Evolutionary conservation across 768 basidiomycete species (phyloP), one percentile per base, ranked within the genome.

Genomic region (Pleurotus ostreatus): DNA sequence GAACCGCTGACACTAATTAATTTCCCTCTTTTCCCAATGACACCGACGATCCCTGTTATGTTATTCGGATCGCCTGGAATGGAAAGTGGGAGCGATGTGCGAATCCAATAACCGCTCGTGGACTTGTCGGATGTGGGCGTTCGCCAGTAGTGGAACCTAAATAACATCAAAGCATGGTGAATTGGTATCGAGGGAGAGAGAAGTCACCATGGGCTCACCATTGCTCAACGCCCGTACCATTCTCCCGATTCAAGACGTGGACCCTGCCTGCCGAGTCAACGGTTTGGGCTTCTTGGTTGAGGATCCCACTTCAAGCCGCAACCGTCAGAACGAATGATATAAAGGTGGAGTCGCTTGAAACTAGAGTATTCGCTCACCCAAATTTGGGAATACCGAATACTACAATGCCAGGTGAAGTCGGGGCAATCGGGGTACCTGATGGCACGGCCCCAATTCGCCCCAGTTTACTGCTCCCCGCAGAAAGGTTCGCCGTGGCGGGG

Each of bases 211-310:
- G 8, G 1, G 12, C 23, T 18, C 15, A 57, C 47, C 47, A 55
- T 46, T 40, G 41, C 34, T 55, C 54, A 11, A 55, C 45, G 12
- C 54, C 54, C 22, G 34, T 34, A 11, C 18, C 46, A 55, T 66
- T 40, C 59, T 74, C 78, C 76, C 55, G 77, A n/a, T 78, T 78
- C 20, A 78, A 74, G 4, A 69, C 66, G 56, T 79, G 78, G 38
- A 78, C 71, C 51, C 73, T 74, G 25, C 77, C 77, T 2, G 66
- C 53, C 2, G 76, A 77, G 52, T 79, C 78, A 2, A 78, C 72
- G 15, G 68, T 72, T 64, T 79, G 78, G 0, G 76, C 76, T 57
- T 79, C 78, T 61, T 79, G 78, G 60, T 79, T 79, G 75, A 79
- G 78, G n/a, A 79, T 68, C 2, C 72, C 78, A 60, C 54, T 55